These are phyloP conservation scores for Auricularia auricula-judae DNA, from an alignment of 768 basidiomycete species.

Conservation along the genomic window DNA sequence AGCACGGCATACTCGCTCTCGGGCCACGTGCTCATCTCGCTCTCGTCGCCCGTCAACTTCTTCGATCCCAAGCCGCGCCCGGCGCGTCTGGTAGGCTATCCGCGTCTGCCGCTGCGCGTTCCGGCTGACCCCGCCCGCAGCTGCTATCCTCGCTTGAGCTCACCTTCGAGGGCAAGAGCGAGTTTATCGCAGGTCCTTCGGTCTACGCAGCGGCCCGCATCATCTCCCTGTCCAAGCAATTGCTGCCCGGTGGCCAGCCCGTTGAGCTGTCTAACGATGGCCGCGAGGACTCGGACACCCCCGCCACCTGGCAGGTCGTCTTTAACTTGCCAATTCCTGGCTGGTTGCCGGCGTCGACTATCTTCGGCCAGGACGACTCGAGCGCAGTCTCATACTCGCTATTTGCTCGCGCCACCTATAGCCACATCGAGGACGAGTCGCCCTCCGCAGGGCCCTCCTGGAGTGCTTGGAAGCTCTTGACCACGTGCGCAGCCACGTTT, in stretches of 20 bases:
- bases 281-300: slow-evolving; percentile 42
- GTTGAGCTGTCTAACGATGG: slow-evolving; percentile 57
- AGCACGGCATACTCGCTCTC: slow-evolving; percentile 85
- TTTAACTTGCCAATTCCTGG: slow-evolving; percentile 83
- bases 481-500: not conserved
- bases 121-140: slow-evolving; percentile 2
- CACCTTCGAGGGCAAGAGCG: slow-evolving; percentile 80
- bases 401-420: slow-evolving; percentile 53
- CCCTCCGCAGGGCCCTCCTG: slow-evolving; percentile 33
- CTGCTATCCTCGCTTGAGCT: slow-evolving; percentile 60
- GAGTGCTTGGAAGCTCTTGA: slow-evolving; percentile 20
- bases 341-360: slow-evolving; percentile 58
- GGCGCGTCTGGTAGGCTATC: slow-evolving; percentile 23
- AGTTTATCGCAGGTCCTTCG: slow-evolving; percentile 49
- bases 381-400: slow-evolving; percentile 57
- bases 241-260: slow-evolving; percentile 36
- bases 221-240: slow-evolving; percentile 52
- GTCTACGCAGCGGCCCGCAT: slow-evolving; percentile 65
- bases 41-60: slow-evolving; percentile 44
- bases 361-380: slow-evolving; percentile 29
- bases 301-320: slow-evolving; percentile 56
- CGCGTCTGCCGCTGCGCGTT: not conserved
- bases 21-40: slow-evolving; percentile 59
- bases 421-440: slow-evolving; percentile 31
- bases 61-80: slow-evolving; percentile 40